Conservation (phyloP, 2,329 filamentous ascomycete species). For the Botrytis fragariae region DNA sequence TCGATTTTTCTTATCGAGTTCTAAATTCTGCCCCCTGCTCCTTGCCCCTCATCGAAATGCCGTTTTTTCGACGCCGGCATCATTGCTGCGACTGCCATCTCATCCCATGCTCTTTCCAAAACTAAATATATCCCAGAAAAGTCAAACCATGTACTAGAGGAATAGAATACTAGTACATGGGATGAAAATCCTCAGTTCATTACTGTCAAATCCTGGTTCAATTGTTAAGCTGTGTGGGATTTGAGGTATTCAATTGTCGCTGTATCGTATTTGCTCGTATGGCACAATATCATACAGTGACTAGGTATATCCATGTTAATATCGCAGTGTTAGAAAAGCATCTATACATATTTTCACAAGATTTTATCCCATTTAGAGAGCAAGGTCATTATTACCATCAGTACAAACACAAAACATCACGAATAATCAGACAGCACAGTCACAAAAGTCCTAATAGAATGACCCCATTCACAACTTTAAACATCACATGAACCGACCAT, state of each 20-base stretch:
- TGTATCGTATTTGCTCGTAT: background rate
- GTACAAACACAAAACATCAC: fast-evolving
- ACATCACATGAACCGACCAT: background rate
- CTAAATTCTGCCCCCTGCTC: background rate
- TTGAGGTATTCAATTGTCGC: background rate
- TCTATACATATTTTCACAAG: background rate
- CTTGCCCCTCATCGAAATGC: background rate
- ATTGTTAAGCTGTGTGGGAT: background rate
- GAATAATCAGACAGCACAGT: fast-evolving
- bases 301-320: background rate
- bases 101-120: background rate
- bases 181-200: background rate
- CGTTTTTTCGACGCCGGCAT: background rate
- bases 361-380: background rate
- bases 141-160: background rate
- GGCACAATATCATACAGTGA: fast-evolving
- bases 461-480: background rate
- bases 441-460: background rate
- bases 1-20: fast-evolving
- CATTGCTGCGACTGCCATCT: background rate
- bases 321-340: background rate
- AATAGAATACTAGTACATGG: background rate
- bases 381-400: background rate
- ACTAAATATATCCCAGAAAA: background rate
- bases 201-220: background rate